These are phyloP conservation scores for Agarophyton chilense DNA, from an alignment of 23 red algal genomes.

Conservation along the genomic window DNA sequence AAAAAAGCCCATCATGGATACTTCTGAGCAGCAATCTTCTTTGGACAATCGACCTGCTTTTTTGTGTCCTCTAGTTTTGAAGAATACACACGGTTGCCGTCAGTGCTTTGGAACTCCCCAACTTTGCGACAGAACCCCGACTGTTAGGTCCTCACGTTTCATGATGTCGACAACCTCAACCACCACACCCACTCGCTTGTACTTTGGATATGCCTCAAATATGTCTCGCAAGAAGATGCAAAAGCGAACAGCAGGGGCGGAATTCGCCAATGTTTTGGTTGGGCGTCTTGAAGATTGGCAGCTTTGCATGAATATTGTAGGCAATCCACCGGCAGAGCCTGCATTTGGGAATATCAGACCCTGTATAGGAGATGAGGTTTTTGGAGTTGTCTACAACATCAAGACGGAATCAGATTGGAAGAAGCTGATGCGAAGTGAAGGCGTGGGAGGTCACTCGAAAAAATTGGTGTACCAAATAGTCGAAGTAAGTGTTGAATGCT, in stretches of 20 bases:
- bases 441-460: neutral
- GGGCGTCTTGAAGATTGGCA: no score
- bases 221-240: slow-evolving; percentile 10
- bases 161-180: neutral
- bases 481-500: neutral
- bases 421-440: no score
- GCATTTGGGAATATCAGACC: no score
- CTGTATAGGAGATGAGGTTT: no score
- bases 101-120: neutral
- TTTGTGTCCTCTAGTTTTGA: neutral
- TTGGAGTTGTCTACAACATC: no score
- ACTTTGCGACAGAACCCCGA: neutral
- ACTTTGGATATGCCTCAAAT: slow-evolving; percentile 7
- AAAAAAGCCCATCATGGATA: no score
- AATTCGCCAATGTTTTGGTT: no score
- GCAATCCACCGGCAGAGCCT: no score
- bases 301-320: no score
- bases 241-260: no score
- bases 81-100: neutral
- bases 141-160: neutral
- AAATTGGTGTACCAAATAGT: neutral
- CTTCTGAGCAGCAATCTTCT: no score
- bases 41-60: neutral
- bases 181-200: neutral
- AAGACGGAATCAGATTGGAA: no score